phyloP scores from a whole-genome alignment of 495 filamentous ascomycete species.

The Cercophora newfieldiana region DNA sequence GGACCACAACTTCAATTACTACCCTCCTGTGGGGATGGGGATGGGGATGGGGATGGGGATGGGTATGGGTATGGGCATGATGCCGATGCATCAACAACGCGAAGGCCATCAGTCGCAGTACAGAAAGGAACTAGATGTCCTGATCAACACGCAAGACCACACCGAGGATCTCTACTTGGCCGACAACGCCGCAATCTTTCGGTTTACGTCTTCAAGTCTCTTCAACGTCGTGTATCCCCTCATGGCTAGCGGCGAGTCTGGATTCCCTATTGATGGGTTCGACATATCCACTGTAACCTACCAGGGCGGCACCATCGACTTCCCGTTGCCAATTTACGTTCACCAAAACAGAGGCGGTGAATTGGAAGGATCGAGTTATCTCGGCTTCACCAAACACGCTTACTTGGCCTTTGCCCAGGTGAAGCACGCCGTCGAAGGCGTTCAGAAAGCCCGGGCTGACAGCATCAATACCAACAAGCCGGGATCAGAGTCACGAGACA shows the following conservation, averaged over 20 bases:
- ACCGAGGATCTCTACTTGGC: neutral
- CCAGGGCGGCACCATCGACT: neutral
- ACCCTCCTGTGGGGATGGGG: neutral
- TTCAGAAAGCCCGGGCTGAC: neutral
- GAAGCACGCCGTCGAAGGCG: neutral
- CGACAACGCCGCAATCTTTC: neutral
- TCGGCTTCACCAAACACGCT: neutral
- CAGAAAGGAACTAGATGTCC: neutral
- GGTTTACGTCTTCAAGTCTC: neutral
- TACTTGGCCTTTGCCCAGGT: neutral
- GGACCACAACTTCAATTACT: neutral
- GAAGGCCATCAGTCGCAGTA: neutral
- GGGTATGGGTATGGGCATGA: neutral
- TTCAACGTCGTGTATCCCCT: neutral
- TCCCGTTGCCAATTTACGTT: neutral
- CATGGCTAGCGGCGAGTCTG: neutral
- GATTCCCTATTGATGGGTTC: neutral
- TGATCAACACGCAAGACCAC: neutral
- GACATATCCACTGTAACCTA: neutral
- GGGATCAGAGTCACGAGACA: neutral
- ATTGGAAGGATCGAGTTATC: neutral
- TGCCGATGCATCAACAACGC: neutral
- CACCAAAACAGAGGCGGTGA: conserved; percentile 1
- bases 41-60: neutral
- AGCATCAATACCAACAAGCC: neutral